Evolutionary conservation across 2,329 filamentous ascomycete genomes (phyloP).

Genomic region (Magnaporthales sp.): DNA sequence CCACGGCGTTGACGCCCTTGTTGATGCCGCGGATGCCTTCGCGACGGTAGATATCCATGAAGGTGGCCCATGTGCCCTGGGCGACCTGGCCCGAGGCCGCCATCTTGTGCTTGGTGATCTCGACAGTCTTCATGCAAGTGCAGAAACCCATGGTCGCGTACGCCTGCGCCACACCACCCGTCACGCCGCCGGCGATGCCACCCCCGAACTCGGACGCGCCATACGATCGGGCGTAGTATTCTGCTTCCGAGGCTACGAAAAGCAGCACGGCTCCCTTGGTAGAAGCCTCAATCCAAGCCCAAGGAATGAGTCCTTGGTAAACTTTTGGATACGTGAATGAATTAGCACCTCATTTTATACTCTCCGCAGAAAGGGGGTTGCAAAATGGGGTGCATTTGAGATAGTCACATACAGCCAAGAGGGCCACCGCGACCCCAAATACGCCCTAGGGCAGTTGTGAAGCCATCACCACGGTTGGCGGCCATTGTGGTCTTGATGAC

Average conservation of each 20-base stretch:
- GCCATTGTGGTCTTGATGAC: constrained; percentile 99
- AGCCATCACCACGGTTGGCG: constrained; percentile 85
- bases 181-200: constrained; percentile 86
- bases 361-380: neutral
- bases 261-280: constrained; percentile 98
- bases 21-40: constrained; percentile 96
- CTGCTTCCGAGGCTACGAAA: constrained; percentile 97
- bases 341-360: neutral
- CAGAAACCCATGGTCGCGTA: constrained; percentile 99
- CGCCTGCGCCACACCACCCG: constrained; percentile 90
- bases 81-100: constrained; percentile 75
- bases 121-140: constrained; percentile 99
- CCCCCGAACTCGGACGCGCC: constrained; percentile 81
- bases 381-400: neutral
- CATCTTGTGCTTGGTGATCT: constrained; percentile 98
- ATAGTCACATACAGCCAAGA: constrained; percentile 75
- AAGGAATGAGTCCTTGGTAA: constrained; percentile 98
- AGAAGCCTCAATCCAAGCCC: constrained; percentile 99
- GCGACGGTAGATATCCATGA: constrained; percentile 92
- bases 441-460: constrained; percentile 69
- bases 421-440: constrained; percentile 93
- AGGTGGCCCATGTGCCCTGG: constrained; percentile 86
- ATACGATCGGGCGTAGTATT: constrained; percentile 79
- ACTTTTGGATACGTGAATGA: constrained; percentile 43
- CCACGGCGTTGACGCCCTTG: constrained; percentile 96